Evolutionary conservation across 225 moss, liverwort and hornwort genomes (phyloP).

Genomic region (Lunularia cruciata): DNA sequence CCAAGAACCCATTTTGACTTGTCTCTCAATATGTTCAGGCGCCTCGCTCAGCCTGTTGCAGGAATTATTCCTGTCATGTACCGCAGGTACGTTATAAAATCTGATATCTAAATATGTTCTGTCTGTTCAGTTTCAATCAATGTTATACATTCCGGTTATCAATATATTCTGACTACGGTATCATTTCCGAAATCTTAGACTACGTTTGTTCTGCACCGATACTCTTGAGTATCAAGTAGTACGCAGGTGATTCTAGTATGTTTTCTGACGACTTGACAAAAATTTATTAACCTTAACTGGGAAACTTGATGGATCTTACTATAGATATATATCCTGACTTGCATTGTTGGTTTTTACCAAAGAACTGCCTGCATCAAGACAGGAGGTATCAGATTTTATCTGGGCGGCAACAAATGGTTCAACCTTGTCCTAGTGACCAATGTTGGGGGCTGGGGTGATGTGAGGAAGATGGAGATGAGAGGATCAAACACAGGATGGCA

Average conservation of each 20-base stretch:
- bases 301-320: too few relatives aligned
- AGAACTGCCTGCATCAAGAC: conserved; percentile 43
- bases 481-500: neutral
- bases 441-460: conserved; percentile 57
- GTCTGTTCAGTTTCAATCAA: too few relatives aligned
- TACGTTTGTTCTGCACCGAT: too few relatives aligned
- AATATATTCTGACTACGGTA: too few relatives aligned
- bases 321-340: too few relatives aligned
- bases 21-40: conserved; percentile 17
- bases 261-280: too few relatives aligned
- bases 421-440: conserved; percentile 57
- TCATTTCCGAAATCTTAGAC: too few relatives aligned
- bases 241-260: too few relatives aligned
- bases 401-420: conserved; percentile 55
- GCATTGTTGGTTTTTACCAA: neutral
- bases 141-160: too few relatives aligned
- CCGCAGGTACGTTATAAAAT: conserved; percentile 19
- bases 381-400: conserved; percentile 52
- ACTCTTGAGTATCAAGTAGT: too few relatives aligned
- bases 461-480: conserved; percentile 39
- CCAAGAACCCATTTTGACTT: conserved; percentile 34
- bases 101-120: too few relatives aligned
- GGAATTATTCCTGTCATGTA: conserved; percentile 21
- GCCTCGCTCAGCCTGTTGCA: conserved; percentile 15
- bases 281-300: too few relatives aligned